These are phyloP conservation scores for Nowakowskiella sp. DNA, from an alignment of 192 early-diverging fungal species.

Conservation along the genomic window DNA sequence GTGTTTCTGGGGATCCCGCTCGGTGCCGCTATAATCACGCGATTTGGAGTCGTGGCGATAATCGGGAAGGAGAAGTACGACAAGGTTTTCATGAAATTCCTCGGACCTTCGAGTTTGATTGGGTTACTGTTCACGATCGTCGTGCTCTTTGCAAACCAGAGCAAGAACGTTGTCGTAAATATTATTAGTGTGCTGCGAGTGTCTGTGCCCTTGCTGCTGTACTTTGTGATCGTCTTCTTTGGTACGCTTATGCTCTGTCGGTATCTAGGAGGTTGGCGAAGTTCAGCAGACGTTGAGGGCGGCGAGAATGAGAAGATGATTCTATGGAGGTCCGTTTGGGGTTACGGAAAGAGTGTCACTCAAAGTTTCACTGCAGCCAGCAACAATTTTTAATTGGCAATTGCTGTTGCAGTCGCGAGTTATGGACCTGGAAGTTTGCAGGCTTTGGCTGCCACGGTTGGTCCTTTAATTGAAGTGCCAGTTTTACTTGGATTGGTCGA, in stretches of 20 bases:
- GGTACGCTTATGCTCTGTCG: too few relatives aligned
- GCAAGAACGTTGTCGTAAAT: conserved; percentile 46
- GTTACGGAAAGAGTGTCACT: too few relatives aligned
- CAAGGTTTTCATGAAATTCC: conserved; percentile 39
- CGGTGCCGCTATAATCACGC: conserved; percentile 48
- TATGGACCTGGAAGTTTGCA: conserved; percentile 59
- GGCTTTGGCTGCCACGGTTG: conserved; percentile 55
- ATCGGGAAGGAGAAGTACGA: conserved; percentile 42
- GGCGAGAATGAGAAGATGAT: too few relatives aligned
- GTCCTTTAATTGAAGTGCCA: conserved; percentile 66
- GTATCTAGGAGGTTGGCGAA: too few relatives aligned
- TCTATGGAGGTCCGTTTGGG: too few relatives aligned
- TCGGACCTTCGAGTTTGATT: conserved; percentile 48
- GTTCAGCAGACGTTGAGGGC: too few relatives aligned
- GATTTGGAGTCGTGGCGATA: conserved; percentile 19
- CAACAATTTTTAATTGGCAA: conserved; percentile 73
- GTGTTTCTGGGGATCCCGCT: conserved; percentile 65
- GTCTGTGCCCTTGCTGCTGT: conserved; percentile 54
- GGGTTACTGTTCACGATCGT: conserved; percentile 60
- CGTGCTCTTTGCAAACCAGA: conserved; percentile 62
- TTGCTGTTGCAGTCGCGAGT: conserved; percentile 57
- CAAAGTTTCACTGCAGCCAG: conserved; percentile 57
- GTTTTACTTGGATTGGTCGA: conserved; percentile 50
- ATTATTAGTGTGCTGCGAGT: conserved; percentile 53
- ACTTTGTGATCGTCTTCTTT: conserved; percentile 52